A percentile compares a stretch with the other conserved stretches of the same genome.
Evolutionary conservation across 345 rosid genomes (phyloP).

Genomic region (Salix dunnii): DNA sequence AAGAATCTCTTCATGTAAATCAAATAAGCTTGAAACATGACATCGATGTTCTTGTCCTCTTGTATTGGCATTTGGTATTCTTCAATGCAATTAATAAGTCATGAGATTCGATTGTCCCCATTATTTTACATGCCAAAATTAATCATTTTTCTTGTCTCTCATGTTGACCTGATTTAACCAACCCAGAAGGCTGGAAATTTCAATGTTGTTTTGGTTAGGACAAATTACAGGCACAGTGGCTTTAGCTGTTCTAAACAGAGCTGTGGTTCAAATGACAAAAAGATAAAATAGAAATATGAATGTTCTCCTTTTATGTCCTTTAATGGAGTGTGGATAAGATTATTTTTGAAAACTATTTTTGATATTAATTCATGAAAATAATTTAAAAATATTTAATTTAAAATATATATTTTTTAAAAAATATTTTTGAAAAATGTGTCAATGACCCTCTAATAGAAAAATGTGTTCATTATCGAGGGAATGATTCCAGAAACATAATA

Average conservation of each 20-base stretch:
- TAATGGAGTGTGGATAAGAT: no score
- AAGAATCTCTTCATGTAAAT: background rate
- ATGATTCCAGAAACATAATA: no score
- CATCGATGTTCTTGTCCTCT: background rate
- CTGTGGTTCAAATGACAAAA: background rate
- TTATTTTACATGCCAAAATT: background rate
- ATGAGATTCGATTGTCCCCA: background rate
- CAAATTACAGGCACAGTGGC: background rate
- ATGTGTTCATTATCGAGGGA: background rate
- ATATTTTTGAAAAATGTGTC: no score
- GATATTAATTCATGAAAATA: no score
- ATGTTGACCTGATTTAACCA: background rate
- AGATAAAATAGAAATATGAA: background rate
- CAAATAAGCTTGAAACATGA: background rate
- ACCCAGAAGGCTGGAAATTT: background rate
- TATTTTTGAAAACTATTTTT: no score
- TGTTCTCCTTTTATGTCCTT: background rate
- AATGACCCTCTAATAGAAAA: no score
- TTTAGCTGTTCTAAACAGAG: slow-evolving; percentile 1
- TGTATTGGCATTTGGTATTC: background rate
- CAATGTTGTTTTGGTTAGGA: background rate
- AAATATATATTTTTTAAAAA: no score
- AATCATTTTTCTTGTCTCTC: background rate
- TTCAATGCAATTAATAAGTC: background rate
- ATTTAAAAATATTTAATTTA: no score